phyloP scores from a whole-genome alignment of 768 basidiomycete species.

The Cyathus striatus region DNA sequence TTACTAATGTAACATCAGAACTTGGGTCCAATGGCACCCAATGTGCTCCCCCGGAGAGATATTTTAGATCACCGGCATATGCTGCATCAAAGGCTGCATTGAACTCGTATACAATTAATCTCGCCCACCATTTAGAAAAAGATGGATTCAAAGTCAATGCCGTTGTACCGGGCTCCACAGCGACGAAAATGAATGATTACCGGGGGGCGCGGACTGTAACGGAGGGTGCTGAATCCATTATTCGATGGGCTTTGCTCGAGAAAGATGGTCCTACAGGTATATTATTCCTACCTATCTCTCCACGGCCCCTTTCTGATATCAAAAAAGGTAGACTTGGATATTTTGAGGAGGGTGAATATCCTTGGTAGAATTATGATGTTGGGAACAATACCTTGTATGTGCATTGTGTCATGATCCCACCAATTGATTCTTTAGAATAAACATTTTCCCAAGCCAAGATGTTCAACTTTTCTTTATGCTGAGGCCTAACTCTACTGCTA shows the following conservation, averaged over 20 bases:
- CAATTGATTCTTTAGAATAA: too few species aligned
- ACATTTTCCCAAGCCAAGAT: too few species aligned
- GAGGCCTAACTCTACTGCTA: too few species aligned
- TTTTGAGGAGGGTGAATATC: too few species aligned
- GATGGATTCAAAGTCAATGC: slow-evolving; percentile 55
- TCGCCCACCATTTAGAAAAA: slow-evolving; percentile 57
- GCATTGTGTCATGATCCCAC: too few species aligned
- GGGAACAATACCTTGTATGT: too few species aligned
- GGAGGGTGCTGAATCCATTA: slow-evolving; percentile 27
- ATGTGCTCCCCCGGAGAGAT: slow-evolving; percentile 20
- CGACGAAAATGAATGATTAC: slow-evolving; percentile 33
- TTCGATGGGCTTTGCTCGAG: slow-evolving; percentile 34
- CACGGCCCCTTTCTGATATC: too few species aligned
- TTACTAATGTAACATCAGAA: slow-evolving; percentile 36
- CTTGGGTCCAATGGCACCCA: slow-evolving; percentile 38
- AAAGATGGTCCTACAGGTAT: slow-evolving; percentile 35
- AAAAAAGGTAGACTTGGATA: too few species aligned
- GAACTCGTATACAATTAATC: slow-evolving; percentile 51
- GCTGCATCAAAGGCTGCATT: slow-evolving; percentile 72
- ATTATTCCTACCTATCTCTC: too few species aligned
- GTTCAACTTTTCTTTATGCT: too few species aligned
- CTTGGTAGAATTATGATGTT: too few species aligned
- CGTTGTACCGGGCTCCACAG: slow-evolving; percentile 55
- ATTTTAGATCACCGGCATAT: slow-evolving; percentile 40
- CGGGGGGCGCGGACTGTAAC: slow-evolving; percentile 29